Base-by-base conservation (phyloP, 2,329 filamentous ascomycete species). In the Fusarium proliferatum region DNA sequence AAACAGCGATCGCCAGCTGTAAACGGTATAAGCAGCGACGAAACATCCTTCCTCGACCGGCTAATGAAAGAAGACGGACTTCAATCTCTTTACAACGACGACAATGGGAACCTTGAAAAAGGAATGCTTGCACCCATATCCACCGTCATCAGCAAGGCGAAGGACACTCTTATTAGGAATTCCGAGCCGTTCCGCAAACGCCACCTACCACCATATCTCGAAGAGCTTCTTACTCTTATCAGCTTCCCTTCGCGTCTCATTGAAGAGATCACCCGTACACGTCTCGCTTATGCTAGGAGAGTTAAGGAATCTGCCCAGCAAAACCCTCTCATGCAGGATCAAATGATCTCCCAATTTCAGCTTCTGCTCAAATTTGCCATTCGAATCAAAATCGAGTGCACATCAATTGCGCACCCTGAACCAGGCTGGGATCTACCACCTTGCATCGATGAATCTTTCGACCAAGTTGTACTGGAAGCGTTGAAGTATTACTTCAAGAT, bases 401-500 rank as follows among this genome's bases (percentile, higher is more conserved):
- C 93, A 41, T 86, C 90, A 33, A 94, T 98, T 58, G 94, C 95
- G 28, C 90, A 94, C 75, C 93, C 95, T 2, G 93, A 98, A 81
- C 91, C 93, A 26, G 96, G 96, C 52, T 99, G 96, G 96, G 95
- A 98, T 77, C 84, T 98, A 61, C 96, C 96, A 6, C 94, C 95
- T 13, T 98, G 95, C 82, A 97, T 99, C 73, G 96, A 98, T 80
- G 96, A 99, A 80, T 94, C 94, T 46, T 99, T 98, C 78, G 96
- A 98, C 80, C 89, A 92, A 39, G 94, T 97, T 23, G 94, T 98
- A 15, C 84, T 99, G 48, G 96, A 98, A 78, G 95, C 96, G 1
- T 86, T 99, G 76, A 97, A 96, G 81, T 98, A 97, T 82, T 99
- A 99, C 83, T 99, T 99, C 88, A 96, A 96, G 81, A 95, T 99